Evolutionary conservation across 2,329 filamentous ascomycete species (phyloP), one percentile per base, ranked within the genome.

Genomic region (Colletotrichum sp.): DNA sequence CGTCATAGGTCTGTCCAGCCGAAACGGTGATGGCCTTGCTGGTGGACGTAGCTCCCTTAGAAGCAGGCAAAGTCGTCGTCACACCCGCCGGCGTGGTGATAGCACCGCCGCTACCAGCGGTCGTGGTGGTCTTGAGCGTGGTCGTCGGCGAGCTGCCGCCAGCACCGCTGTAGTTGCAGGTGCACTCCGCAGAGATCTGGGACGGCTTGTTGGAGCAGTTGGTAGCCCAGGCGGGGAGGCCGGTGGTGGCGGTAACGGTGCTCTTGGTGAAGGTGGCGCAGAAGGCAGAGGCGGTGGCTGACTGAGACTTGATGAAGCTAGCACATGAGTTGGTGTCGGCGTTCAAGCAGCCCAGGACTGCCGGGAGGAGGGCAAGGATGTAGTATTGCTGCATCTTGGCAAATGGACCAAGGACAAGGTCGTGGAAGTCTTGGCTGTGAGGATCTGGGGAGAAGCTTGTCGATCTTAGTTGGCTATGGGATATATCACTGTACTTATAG

Each of bases 1-100:
- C 88, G 77, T 90, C 88, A 76, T 87, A 88, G 55, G 80, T 80
- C 88, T 87, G 76, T 86, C 88, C 65, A 36, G 82, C 83, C 16
- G 82, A 82, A 18, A 87, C 85, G 7, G 84, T 80, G 76, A 89
- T 85, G 32, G 86, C 84, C 76, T 85, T 82, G 24, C 81, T 82
- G 44, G 85, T 85, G 21, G 80, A 73, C 36, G 87, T 83, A 39
- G 83, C 84, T 24, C 85, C 84, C 24, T 84, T 82, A 10, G 86
- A 84, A 7, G 81, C 79, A 55, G 87, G 87, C 36, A 88, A 81
- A 21, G 80, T 80, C 10, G 79, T 80, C n/a, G 78, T 79, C n/a
- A 78, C 74, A 6, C 80, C 76, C 7, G 74, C 34, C 1, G 76
- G 72, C 6, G 76, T 30, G 2, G 74, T 77, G 60, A 66, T 32